These are phyloP conservation scores for Knoxdaviesia proteae DNA, from an alignment of 2,329 filamentous ascomycete species.

Conservation along the genomic window DNA sequence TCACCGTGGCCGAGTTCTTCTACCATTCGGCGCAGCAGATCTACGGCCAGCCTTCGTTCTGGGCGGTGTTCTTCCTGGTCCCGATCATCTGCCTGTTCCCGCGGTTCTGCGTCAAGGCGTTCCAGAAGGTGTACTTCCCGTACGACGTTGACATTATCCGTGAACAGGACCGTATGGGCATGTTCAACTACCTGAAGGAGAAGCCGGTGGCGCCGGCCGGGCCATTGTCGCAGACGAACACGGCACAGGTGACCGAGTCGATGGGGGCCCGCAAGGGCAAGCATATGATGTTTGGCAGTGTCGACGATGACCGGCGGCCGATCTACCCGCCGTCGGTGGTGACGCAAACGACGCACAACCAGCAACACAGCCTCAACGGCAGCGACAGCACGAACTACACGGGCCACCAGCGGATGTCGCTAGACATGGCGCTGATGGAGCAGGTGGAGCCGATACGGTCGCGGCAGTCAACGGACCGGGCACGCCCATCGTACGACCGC, in stretches of 20 bases:
- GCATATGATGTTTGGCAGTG: slow-evolving; percentile 37
- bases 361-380: slow-evolving; percentile 66
- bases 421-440: slow-evolving; percentile 8
- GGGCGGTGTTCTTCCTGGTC: slow-evolving; percentile 63
- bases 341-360: slow-evolving; percentile 44
- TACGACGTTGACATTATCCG: slow-evolving; percentile 89
- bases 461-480: slow-evolving; percentile 42
- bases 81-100: slow-evolving; percentile 70
- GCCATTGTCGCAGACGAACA: slow-evolving; percentile 1
- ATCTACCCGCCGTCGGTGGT: slow-evolving; percentile 87
- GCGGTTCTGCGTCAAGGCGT: slow-evolving; percentile 63
- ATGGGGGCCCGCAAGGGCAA: slow-evolving; percentile 26
- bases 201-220: slow-evolving; percentile 13
- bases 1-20: slow-evolving; percentile 31
- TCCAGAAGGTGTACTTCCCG: slow-evolving; percentile 88
- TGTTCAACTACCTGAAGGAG: slow-evolving; percentile 48
- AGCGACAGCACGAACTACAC: slow-evolving; percentile 91
- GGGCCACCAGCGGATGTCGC: slow-evolving; percentile 25
- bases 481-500: slow-evolving; percentile 72
- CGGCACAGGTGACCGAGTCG: slow-evolving; percentile 5
- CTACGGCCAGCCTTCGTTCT: slow-evolving; percentile 67
- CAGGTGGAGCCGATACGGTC: slow-evolving; percentile 10
- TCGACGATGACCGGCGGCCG: slow-evolving; percentile 74
- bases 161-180: slow-evolving; percentile 69
- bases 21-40: slow-evolving; percentile 62